A percentile compares a stretch with the other conserved stretches of the same genome.
Conservation (phyloP, 345 rosid genomes). For the Dimocarpus longan region DNA sequence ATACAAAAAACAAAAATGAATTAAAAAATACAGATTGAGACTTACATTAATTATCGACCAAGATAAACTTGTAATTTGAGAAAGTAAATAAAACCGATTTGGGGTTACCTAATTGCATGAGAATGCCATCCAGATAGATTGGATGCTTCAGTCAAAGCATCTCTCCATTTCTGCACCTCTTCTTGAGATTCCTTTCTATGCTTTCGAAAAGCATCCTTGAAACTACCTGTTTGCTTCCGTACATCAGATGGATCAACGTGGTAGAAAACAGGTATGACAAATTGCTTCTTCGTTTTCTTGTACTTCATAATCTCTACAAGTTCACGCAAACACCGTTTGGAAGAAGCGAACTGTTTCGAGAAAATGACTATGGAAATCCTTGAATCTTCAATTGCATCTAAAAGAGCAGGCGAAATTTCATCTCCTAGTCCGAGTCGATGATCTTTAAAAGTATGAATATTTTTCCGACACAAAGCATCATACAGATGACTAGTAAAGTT, state of each 20-base stretch:
- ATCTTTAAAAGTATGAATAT: not conserved
- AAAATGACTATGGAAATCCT: not conserved
- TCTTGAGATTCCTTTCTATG: slow-evolving; percentile 19
- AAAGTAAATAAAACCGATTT: not conserved
- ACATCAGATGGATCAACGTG: slow-evolving; percentile 26
- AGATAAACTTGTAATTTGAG: too few species aligned
- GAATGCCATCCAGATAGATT: slow-evolving; percentile 17
- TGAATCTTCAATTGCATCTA: not conserved
- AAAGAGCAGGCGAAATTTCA: not conserved
- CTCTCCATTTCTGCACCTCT: slow-evolving; percentile 19
- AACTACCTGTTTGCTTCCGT: slow-evolving; percentile 33
- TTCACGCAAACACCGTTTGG: not conserved
- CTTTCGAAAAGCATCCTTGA: slow-evolving; percentile 24
- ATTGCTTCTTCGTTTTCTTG: slow-evolving; percentile 25
- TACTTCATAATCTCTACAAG: slow-evolving; percentile 9
- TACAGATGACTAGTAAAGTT: not conserved
- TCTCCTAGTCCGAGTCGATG: not conserved
- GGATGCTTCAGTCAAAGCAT: slow-evolving; percentile 26
- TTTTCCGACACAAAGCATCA: not conserved
- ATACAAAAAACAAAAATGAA: too few species aligned
- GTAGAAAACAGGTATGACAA: slow-evolving; percentile 28
- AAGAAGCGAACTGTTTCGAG: not conserved
- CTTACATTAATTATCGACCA: too few species aligned
- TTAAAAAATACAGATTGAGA: too few species aligned
- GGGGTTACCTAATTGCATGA: not conserved